phyloP scores from a whole-genome alignment of 1,139 yeast species.

The Pichia sp. region DNA sequence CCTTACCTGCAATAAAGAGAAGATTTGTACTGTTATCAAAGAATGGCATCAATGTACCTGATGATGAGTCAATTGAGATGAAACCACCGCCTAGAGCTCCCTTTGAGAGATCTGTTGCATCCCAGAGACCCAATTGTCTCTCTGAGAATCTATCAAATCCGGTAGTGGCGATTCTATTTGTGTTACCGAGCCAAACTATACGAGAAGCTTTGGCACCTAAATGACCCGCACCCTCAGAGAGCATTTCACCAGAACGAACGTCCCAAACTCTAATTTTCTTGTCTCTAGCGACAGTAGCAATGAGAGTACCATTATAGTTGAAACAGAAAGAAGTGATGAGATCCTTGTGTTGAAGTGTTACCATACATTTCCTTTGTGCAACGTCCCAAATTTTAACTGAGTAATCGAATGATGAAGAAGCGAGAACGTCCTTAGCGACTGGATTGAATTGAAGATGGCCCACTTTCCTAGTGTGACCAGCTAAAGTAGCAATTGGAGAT shows the following conservation, averaged over 20 bases:
- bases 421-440: slow-evolving; percentile 75
- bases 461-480: slow-evolving; percentile 89
- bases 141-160: slow-evolving; percentile 92
- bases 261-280: slow-evolving; percentile 91
- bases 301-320: slow-evolving; percentile 77
- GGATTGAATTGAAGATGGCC: slow-evolving; percentile 94
- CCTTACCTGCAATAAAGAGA: slow-evolving; percentile 90
- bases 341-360: slow-evolving; percentile 79
- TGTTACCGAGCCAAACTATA: slow-evolving; percentile 82
- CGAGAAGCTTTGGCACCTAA: slow-evolving; percentile 88
- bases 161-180: slow-evolving; percentile 84
- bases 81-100: slow-evolving; percentile 95
- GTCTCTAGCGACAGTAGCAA: slow-evolving; percentile 92
- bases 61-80: slow-evolving; percentile 75
- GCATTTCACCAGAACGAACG: slow-evolving; percentile 60
- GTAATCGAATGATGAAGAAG: slow-evolving; percentile 86
- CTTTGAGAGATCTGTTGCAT: slow-evolving; percentile 56
- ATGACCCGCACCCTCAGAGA: slow-evolving; percentile 86
- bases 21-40: slow-evolving; percentile 77
- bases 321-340: slow-evolving; percentile 86
- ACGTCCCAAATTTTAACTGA: slow-evolving; percentile 88
- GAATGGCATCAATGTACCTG: slow-evolving; percentile 90
- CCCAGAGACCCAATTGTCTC: slow-evolving; percentile 95
- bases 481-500: slow-evolving; percentile 57
- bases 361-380: slow-evolving; percentile 61